phyloP scores from a whole-genome alignment of 192 early-diverging fungal genomes.

The Coemansia sp. region DNA sequence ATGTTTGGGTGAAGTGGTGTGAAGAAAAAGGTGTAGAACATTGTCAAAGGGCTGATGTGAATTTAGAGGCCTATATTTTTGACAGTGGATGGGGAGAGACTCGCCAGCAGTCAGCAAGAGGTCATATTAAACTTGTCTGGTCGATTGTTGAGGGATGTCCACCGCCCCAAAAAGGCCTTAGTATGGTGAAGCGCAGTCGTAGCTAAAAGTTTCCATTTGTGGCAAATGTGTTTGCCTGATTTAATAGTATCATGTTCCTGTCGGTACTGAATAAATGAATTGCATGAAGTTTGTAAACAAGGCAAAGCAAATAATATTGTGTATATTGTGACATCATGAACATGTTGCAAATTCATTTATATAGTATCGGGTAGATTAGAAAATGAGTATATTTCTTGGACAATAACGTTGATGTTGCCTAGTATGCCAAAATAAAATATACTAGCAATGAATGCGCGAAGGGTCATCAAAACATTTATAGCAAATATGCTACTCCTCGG shows the following conservation, averaged over 20 bases:
- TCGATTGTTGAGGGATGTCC: not conserved
- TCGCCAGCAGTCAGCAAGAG: too few species aligned
- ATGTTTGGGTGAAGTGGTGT: not conserved
- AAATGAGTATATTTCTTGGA: not conserved
- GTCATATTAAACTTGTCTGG: not conserved
- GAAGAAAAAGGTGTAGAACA: not conserved
- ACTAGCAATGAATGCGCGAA: not conserved
- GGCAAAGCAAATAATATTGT: too few species aligned
- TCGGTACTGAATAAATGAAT: too few species aligned
- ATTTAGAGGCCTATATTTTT: not conserved
- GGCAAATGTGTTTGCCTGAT: too few species aligned
- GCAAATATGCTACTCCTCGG: not conserved
- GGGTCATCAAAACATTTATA: not conserved
- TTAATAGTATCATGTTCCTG: too few species aligned
- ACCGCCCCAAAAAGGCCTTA: not conserved
- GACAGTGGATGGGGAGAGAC: too few species aligned
- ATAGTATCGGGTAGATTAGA: too few species aligned
- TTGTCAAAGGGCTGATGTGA: not conserved
- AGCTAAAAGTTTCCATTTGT: too few species aligned
- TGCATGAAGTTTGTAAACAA: too few species aligned
- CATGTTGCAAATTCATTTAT: not conserved
- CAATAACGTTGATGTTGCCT: not conserved
- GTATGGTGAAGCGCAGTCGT: too few species aligned
- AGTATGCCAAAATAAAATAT: not conserved
- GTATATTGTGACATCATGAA: not conserved